A percentile compares a stretch with the other conserved stretches of the same genome.
Evolutionary conservation across 495 filamentous ascomycete species (phyloP).

Genomic region (Lasiosphaeria ovina): DNA sequence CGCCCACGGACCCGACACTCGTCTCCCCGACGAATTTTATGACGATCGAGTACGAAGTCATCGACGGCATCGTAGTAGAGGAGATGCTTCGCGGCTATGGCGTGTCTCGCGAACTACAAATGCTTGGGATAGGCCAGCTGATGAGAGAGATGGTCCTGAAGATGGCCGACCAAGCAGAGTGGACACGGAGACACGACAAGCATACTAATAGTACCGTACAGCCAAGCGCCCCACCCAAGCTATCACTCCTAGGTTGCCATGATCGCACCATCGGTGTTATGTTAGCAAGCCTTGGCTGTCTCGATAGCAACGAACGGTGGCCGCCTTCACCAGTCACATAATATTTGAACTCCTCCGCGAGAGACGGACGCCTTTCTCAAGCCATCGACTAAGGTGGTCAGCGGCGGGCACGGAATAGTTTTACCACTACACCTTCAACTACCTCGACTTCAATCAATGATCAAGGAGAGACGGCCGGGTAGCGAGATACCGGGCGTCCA

Average conservation of each 20-base stretch:
- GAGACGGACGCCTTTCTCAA: neutral
- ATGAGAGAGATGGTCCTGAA: neutral
- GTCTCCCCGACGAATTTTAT: neutral
- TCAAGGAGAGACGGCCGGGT: neutral
- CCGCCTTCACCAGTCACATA: constrained; percentile 3
- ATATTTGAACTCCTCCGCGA: neutral
- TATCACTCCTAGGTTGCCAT: neutral
- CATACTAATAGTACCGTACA: neutral
- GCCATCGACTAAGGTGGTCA: neutral
- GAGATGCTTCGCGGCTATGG: constrained; percentile 1
- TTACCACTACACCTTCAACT: neutral
- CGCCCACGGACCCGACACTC: neutral
- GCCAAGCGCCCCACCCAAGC: neutral
- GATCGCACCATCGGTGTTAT: neutral
- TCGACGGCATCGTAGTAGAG: neutral
- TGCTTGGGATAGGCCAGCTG: neutral
- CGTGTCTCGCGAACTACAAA: neutral
- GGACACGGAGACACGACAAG: neutral
- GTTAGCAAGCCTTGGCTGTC: constrained; percentile 2
- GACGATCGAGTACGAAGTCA: neutral
- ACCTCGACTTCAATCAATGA: neutral
- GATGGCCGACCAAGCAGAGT: neutral
- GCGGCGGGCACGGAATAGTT: neutral
- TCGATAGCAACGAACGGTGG: neutral
- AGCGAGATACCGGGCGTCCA: neutral